Evolutionary conservation across 2,329 filamentous ascomycete genomes (phyloP).

Genomic region (Aphanoascus verrucosus): DNA sequence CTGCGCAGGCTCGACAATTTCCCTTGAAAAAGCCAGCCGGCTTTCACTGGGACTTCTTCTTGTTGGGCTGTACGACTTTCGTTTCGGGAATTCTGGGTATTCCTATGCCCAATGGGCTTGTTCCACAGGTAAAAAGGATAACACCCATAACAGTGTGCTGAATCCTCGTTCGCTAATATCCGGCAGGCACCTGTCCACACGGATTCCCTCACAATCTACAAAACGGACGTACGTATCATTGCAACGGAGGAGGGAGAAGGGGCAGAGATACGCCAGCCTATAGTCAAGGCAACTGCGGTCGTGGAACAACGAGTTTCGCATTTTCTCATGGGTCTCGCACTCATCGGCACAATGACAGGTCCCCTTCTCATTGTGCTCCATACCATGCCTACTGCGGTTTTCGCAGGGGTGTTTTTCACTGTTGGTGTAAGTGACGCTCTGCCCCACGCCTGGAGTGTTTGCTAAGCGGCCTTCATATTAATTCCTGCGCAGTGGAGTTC

Average conservation of each 20-base stretch:
- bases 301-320: conserved; percentile 49
- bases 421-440: conserved; percentile 39
- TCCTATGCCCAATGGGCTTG: conserved; percentile 48
- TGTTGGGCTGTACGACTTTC: conserved; percentile 47
- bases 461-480: no score
- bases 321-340: conserved; percentile 44
- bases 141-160: no score
- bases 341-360: conserved; percentile 48
- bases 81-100: conserved; percentile 47
- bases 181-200: conserved; percentile 48
- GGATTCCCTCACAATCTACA: conserved; percentile 39
- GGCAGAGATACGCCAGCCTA: conserved; percentile 36
- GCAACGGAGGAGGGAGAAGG: conserved; percentile 34
- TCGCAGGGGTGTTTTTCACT: conserved; percentile 49
- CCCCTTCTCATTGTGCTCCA: conserved; percentile 44
- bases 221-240: conserved; percentile 33
- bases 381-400: conserved; percentile 45
- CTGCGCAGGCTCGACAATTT: conserved; percentile 46
- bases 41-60: conserved; percentile 53
- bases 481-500: conserved; percentile 30
- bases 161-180: no score
- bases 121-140: conserved; percentile 34
- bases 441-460: no score
- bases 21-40: conserved; percentile 48
- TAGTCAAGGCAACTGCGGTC: conserved; percentile 38